Evolutionary conservation across 108 stramenopile species (phyloP), one percentile per base, ranked within the genome.

Genomic region (Craspedostauros australis): DNA sequence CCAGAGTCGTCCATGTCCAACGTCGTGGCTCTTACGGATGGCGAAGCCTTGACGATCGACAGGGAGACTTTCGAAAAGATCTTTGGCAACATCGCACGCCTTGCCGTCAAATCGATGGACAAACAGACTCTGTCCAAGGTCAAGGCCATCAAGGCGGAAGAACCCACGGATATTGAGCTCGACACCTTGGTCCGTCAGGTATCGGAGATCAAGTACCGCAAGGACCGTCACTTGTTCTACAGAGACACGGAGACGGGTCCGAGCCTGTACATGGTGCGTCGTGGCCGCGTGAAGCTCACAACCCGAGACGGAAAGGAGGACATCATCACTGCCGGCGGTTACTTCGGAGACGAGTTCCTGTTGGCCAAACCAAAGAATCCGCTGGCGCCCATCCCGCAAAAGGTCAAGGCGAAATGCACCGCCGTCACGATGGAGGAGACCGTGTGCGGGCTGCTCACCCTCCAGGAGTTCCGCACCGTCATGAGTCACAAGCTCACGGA

Each of bases 101-200:
- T 78, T 33, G 29, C 60, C 7, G 24, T 48, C 25, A 72, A 64
- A 50, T 61, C 71, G 12, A 1, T 41, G 7, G 74, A 78, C 41
- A 79, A 79, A 38, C 42, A 53, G 23, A 60, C 40, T n/a, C 60
- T 82, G 62, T 74, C n/a, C n/a, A n/a, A n/a, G n/a, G n/a, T n/a
- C n/a, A n/a, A 4, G 16, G 0, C 0, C 5, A 50, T 50, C 8
- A 50, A 53, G 7, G 62, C 58, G 47, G 64, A 62, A 1, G 60
- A 80, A 41, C 66, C 71, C 46, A 61, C 58, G 0, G 69, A 63
- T 15, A 39, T 61, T 40, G 70, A 80, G 42, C 54, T 77, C 46
- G 69, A 71, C 22, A 50, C 60, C 14, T 57, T 91, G 27, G 77
- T 73, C 18, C 56, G 57, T n/a, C 50, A 64, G 32, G 61, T 92